Percentiles rank a stretch among this genome's conserved stretches.
Conservation (phyloP, 2,329 filamentous ascomycete genomes). For the Paracorniculantispora psalliotae region DNA sequence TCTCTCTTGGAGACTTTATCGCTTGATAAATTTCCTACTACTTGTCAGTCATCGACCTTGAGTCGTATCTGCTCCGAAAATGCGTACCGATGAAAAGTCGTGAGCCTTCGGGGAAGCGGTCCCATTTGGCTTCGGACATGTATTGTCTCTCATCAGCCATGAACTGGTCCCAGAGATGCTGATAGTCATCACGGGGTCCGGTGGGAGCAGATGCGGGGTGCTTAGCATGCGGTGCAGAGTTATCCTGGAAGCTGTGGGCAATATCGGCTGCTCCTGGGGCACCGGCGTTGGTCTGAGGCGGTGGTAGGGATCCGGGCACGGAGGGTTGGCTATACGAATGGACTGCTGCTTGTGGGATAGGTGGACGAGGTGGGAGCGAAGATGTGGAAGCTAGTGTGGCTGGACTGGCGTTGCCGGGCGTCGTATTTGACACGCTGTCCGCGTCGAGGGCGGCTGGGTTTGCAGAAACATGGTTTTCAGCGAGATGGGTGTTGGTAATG, state of each 20-base stretch:
- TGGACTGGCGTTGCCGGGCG: constrained; percentile 25
- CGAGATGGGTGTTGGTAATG: constrained; percentile 21
- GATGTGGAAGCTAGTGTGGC: constrained; percentile 33
- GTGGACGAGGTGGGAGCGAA: constrained; percentile 45
- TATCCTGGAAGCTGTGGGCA: constrained; percentile 26
- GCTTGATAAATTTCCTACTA: constrained; percentile 78
- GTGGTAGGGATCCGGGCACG: neutral
- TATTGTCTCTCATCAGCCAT: constrained; percentile 68
- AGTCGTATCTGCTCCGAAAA: too few species aligned
- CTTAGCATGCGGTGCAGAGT: constrained; percentile 13
- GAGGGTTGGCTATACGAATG: constrained; percentile 33
- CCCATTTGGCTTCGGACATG: constrained; percentile 75
- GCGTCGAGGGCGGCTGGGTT: constrained; percentile 16
- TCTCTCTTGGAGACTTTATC: constrained; percentile 92
- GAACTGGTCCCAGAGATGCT: constrained; percentile 68
- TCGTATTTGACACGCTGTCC: constrained; percentile 22
- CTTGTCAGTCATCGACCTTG: constrained; percentile 26
- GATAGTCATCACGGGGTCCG: constrained; percentile 40
- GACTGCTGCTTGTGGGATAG: constrained; percentile 33
- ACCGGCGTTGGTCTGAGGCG: constrained; percentile 27
- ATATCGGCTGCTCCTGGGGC: constrained; percentile 30
- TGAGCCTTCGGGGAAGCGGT: constrained; percentile 71
- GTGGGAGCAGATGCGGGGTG: constrained; percentile 24
- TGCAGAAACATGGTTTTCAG: constrained; percentile 22
- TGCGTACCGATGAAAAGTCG: constrained; percentile 77